These are phyloP conservation scores for Venturia effusa DNA, from an alignment of 2,329 filamentous ascomycete genomes.

Conservation along the genomic window DNA sequence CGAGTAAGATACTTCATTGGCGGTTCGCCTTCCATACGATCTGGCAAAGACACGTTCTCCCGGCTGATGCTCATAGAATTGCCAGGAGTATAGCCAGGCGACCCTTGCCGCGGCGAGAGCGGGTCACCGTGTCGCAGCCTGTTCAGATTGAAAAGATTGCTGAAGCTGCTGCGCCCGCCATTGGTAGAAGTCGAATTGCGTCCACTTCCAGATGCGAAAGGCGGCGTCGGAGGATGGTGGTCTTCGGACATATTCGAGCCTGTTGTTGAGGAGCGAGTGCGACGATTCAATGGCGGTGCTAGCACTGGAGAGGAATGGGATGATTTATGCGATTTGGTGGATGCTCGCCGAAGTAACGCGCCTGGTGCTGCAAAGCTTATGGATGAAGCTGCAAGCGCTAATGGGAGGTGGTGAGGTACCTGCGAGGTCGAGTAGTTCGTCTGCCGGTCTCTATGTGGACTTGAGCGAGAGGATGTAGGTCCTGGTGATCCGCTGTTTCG, in stretches of 20 bases:
- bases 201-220: slow-evolving; percentile 32
- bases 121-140: slow-evolving; percentile 75
- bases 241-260: slow-evolving; percentile 71
- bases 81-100: slow-evolving; percentile 51
- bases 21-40: slow-evolving; percentile 77
- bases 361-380: slow-evolving; percentile 36
- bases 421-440: not conserved
- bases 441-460: not conserved
- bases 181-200: slow-evolving; percentile 69
- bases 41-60: slow-evolving; percentile 60
- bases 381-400: slow-evolving; percentile 38
- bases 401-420: slow-evolving; percentile 16
- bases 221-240: slow-evolving; percentile 55
- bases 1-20: slow-evolving; percentile 80
- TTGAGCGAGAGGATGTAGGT: slow-evolving; percentile 17
- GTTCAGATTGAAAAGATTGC: slow-evolving; percentile 70
- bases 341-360: slow-evolving; percentile 48
- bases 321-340: slow-evolving; percentile 57
- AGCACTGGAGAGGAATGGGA: slow-evolving; percentile 42
- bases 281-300: slow-evolving; percentile 50
- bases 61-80: slow-evolving; percentile 71
- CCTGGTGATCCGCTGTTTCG: slow-evolving; percentile 10
- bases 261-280: slow-evolving; percentile 80
- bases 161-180: slow-evolving; percentile 80
- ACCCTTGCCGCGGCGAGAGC: slow-evolving; percentile 52